Evolutionary conservation across 345 rosid genomes (phyloP), one percentile per base, ranked within the genome.

Genomic region (Eutrema japonicum): DNA sequence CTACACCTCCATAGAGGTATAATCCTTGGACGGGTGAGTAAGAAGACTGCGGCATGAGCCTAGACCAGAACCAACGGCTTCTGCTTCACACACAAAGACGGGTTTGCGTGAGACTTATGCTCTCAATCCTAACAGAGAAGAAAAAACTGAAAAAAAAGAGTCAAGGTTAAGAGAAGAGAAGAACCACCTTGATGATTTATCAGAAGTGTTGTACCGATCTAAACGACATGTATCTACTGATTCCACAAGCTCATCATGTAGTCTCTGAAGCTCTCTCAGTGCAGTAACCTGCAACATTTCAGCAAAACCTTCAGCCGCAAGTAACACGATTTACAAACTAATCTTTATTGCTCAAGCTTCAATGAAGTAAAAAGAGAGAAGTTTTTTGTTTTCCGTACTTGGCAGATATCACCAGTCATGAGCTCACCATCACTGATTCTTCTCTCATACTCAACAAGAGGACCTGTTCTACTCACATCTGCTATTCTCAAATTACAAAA

Each of bases 61-160:
- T 85, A 70, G 96, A 86, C 98, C 98, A 95, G 38, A 95, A 81
- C 99, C 99, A 95, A 75, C 97, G 81, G 83, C 87, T 92, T 89
- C 99, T 92, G 85, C 54, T 79, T 61, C 50, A 74, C 43, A 60
- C 30, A 50, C 26, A 76, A 49, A 58, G 11, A 43, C 35, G 6
- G 8, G 16, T 8, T 36, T 11, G 35, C 22, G 56, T 40, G 30
- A 49, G 67, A 70, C 59, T 8, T 7, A 10, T 22, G 36, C 64
- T 56, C 67, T 57, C 36, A 58, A 26, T 54, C 53, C 65, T 29
- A 52, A 60, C 10, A 59, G 26, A 51, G 57, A 55, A 33, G 4
- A n/a, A 11, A 26, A 41, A 52, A 16, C n/a, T n/a, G 10, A 40
- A 48, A 22, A 52, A 13, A 46, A 48, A 22, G 66, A 43, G 52